phyloP scores from a whole-genome alignment of 2,329 filamentous ascomycete genomes.

The Akanthomyces dipterigenus region DNA sequence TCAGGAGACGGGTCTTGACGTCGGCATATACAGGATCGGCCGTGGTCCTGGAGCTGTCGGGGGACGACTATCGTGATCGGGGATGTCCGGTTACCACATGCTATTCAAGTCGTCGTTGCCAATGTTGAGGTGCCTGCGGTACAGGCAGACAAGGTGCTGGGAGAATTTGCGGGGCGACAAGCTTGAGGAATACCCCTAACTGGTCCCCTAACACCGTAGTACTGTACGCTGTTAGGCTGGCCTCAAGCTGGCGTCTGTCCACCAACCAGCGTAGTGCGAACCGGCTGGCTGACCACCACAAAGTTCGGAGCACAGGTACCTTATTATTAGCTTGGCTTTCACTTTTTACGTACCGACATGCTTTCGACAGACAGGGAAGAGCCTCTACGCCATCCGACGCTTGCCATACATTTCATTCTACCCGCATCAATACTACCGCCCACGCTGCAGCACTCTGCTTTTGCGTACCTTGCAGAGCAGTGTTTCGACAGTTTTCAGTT shows the following conservation, averaged over 20 bases:
- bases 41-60: neutral
- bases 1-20: neutral
- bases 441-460: neutral
- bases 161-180: constrained; percentile 3
- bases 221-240: neutral
- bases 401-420: neutral
- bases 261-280: constrained; percentile 6
- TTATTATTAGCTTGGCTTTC: neutral
- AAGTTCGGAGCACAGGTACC: neutral
- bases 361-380: neutral
- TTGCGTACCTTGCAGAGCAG: neutral
- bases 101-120: neutral
- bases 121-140: neutral
- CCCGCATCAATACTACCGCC: neutral
- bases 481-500: neutral
- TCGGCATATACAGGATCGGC: neutral
- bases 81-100: neutral
- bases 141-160: neutral
- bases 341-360: constrained; percentile 2
- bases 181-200: neutral
- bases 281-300: constrained; percentile 7
- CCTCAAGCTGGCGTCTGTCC: neutral
- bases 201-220: neutral
- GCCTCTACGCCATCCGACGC: neutral
- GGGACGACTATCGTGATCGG: neutral